These are phyloP conservation scores for Neofusicoccum laricinum DNA, from an alignment of 2,329 filamentous ascomycete species.

Conservation along the genomic window DNA sequence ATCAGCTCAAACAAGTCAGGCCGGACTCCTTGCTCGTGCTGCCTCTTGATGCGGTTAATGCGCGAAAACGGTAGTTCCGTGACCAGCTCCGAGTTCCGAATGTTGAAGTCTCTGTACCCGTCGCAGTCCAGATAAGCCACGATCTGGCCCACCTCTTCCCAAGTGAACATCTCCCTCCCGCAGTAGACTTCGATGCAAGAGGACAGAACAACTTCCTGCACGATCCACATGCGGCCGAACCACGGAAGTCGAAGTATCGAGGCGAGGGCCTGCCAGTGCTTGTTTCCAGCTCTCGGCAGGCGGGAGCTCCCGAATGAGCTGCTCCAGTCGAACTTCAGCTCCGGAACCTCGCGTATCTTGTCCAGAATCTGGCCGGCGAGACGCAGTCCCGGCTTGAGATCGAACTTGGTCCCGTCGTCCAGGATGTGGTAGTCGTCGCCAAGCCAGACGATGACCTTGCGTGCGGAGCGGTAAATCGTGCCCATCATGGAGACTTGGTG, in stretches of 20 bases:
- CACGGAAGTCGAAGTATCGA: conserved; percentile 19
- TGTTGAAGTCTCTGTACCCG: conserved; percentile 2
- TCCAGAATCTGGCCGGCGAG: conserved; percentile 5
- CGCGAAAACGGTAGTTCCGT: conserved; percentile 13
- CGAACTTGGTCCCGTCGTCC: conserved; percentile 16
- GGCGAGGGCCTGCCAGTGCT: conserved; percentile 10
- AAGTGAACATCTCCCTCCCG: conserved; percentile 7
- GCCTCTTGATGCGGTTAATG: conserved; percentile 16
- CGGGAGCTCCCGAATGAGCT: not conserved
- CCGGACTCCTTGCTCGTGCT: not conserved
- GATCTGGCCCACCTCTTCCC: conserved; percentile 13
- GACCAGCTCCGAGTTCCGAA: not conserved
- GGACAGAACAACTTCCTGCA: conserved; percentile 29
- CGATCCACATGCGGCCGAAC: conserved; percentile 30
- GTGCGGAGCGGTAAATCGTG: conserved; percentile 26
- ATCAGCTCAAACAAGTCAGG: conserved; percentile 15
- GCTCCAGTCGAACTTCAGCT: conserved; percentile 7
- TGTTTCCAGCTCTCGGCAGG: conserved; percentile 5
- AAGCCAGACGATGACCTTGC: conserved; percentile 29
- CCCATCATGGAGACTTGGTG: conserved; percentile 28
- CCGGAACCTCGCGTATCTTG: not conserved
- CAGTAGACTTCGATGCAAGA: conserved; percentile 8
- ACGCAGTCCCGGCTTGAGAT: conserved; percentile 2
- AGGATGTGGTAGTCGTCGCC: conserved; percentile 29
- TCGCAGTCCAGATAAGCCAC: conserved; percentile 10